These are phyloP conservation scores for Daldinia grandis DNA, from an alignment of 495 filamentous ascomycete genomes.

Conservation along the genomic window DNA sequence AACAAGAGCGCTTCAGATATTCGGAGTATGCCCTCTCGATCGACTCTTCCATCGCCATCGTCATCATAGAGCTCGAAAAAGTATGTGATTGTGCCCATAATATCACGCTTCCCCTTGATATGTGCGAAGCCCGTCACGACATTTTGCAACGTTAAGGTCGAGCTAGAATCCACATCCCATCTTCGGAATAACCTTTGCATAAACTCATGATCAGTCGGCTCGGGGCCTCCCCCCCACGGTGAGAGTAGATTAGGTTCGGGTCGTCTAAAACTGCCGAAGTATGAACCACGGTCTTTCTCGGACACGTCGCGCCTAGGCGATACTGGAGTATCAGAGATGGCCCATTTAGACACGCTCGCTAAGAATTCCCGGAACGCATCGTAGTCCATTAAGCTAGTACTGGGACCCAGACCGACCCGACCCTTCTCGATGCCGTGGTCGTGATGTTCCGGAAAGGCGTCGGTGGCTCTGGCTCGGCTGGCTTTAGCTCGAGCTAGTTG, in stretches of 20 bases:
- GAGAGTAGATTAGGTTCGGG: conserved; percentile 58
- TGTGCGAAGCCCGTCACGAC: conserved; percentile 89
- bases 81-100: conserved; percentile 96
- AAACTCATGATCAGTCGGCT: conserved; percentile 95
- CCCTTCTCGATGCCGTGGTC: conserved; percentile 70
- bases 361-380: conserved; percentile 94
- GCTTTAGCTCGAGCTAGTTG: conserved; percentile 69
- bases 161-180: conserved; percentile 81
- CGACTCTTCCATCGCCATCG: conserved; percentile 88
- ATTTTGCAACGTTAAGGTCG: conserved; percentile 83
- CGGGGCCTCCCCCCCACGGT: conserved; percentile 77
- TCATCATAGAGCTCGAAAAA: conserved; percentile 99
- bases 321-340: conserved; percentile 75
- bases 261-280: conserved; percentile 59
- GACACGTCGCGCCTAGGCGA: conserved; percentile 64
- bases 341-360: conserved; percentile 88
- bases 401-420: conserved; percentile 88
- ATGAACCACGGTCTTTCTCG: conserved; percentile 61
- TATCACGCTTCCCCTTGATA: conserved; percentile 90
- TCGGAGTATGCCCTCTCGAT: conserved; percentile 92
- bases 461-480: conserved; percentile 62
- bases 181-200: conserved; percentile 85
- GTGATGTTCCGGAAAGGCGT: conserved; percentile 51
- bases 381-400: conserved; percentile 92
- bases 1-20: conserved; percentile 96